Percentiles rank a stretch among this genome's conserved stretches.
These are phyloP conservation scores for Leucocoprinus birnbaumii DNA, from an alignment of 768 basidiomycete genomes.

Conservation along the genomic window DNA sequence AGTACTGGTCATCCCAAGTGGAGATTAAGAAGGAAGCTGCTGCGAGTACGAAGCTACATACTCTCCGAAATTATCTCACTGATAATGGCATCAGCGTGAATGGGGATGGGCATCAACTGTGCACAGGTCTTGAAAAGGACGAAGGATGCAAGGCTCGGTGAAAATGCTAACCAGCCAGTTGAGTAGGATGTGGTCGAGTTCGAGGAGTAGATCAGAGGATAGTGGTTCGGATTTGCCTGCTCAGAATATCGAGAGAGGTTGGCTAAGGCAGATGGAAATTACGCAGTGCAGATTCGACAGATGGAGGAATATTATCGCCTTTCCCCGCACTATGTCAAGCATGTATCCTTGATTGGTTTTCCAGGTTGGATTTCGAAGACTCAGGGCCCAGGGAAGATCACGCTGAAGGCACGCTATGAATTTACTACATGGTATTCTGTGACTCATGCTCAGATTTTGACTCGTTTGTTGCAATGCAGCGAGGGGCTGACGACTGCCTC, in stretches of 20 bases:
- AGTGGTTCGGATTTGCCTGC: slow-evolving; percentile 35
- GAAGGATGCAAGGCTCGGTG: slow-evolving; percentile 71
- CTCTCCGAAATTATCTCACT: slow-evolving; percentile 82
- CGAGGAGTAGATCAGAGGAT: slow-evolving; percentile 14
- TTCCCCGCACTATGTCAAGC: slow-evolving; percentile 98
- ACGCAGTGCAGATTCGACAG: slow-evolving; percentile 79
- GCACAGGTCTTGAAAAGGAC: slow-evolving; percentile 61
- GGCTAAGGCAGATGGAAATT: slow-evolving; percentile 73
- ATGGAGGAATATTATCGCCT: slow-evolving; percentile 96
- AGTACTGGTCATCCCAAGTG: slow-evolving; percentile 63
- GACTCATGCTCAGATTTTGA: slow-evolving; percentile 76
- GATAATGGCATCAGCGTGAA: slow-evolving; percentile 84
- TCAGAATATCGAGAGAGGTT: slow-evolving; percentile 75
- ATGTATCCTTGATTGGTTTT: slow-evolving; percentile 29
- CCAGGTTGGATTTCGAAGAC: not conserved
- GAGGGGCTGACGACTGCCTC: slow-evolving; percentile 76
- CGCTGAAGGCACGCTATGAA: slow-evolving; percentile 95
- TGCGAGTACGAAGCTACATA: slow-evolving; percentile 66
- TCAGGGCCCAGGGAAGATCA: slow-evolving; percentile 92
- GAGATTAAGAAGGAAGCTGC: slow-evolving; percentile 66
- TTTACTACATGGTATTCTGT: slow-evolving; percentile 84
- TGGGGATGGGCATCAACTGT: slow-evolving; percentile 61
- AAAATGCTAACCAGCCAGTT: slow-evolving; percentile 62
- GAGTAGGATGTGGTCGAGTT: slow-evolving; percentile 53
- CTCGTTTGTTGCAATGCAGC: slow-evolving; percentile 76